Base-by-base conservation (phyloP, 2,329 filamentous ascomycete genomes). In the Kalmusia sp. region DNA sequence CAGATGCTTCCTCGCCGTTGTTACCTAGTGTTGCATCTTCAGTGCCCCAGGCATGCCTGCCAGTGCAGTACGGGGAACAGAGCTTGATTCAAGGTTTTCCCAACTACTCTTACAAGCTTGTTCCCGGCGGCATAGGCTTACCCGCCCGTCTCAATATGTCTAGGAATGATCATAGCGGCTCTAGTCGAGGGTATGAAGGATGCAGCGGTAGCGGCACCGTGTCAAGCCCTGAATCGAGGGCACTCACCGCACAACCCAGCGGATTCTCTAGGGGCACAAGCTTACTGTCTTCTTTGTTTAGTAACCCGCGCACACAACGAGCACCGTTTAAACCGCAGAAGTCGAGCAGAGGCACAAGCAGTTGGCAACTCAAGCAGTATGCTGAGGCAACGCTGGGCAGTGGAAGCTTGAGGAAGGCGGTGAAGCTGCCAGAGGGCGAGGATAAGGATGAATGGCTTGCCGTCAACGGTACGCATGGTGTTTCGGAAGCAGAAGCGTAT, bases 381-480 rank as follows among this genome's bases (percentile, higher is more conserved):
- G 95, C 95, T 47, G 96, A 99, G 76, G 95, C 96, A 39, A 99
- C 95, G 9, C 83, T 99, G 31, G 95, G 95, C 30, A 96, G 92
- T 65, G 95, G 95, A 43, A 97, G 93, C 77, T 79, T 99, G 77
- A 87, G 92, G 68, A 98, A 99, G 80, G 92, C 96, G 24, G 95
- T 99, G 63, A 96, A 93, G 81, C 82, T 99, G 57, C 95, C 96
- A 12, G 96, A 99, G 71, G 95, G 96, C 54, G 95, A 99, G 73
- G 95, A 99, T 72, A 84, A 96, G 78, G 96, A 97, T 73, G 95
- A 99, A 77, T 99, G 95, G 95, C 79, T 99, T 57, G 95, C 95
- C 24, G 95, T 99, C 66, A 99, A 99, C 79, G 90, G 93, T 96
- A 80, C 66, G 86, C 64, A 35, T 24, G 15, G 24, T 9, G 21